Evolutionary conservation across 2,329 filamentous ascomycete species (phyloP), one percentile per base, ranked within the genome.

Genomic region (Cylindrodendrum hubeiense): DNA sequence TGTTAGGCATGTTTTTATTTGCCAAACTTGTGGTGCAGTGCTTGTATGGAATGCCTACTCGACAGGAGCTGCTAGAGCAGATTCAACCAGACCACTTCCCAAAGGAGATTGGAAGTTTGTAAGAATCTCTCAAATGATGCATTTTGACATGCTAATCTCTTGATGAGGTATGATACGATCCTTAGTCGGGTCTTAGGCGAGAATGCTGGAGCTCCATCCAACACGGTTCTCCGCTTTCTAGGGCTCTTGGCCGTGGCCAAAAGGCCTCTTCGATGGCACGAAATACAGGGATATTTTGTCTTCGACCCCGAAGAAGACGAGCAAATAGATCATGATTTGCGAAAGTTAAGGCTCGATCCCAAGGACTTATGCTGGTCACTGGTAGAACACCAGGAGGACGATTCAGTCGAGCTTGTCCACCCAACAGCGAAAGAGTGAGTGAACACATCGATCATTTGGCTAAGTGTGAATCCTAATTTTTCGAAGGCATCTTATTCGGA

Each of bases 201-300:
- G 10, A 21, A 47, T 37, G 33, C 33, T 7, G 41, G 19, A 5
- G 30, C 17, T 17, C 21, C 33, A 13, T 12, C 37, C 5, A n/a
- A 44, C 7, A 39, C 26, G n/a, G 26, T 54, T 6, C 47, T n/a
- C 13, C 26, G 58, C 19, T 47, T 68, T 15, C 55, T 68, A 1
- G 60, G 58, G 10, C 65, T 63, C 58, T 41, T 68, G 8, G 55
- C 51, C 5, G 55, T 63, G 21, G 59, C 66, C 2, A 65, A 53
- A 17, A 52, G 66, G 19, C 63, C 66, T 4, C 55, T 68, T 15
- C 24, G 54, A 2, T 68, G 66, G 66, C 59, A 60, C 15, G 66
- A 68, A 52, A 66, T 68, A 5, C 66, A 68, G 24, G 50, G 30
- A 19, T 50, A 50, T 10, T 46, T 66, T 15, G 62, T 39, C n/a